phyloP scores from a whole-genome alignment of 1,284 basidiomycete genomes.

The Rugosomyces carneus region DNA sequence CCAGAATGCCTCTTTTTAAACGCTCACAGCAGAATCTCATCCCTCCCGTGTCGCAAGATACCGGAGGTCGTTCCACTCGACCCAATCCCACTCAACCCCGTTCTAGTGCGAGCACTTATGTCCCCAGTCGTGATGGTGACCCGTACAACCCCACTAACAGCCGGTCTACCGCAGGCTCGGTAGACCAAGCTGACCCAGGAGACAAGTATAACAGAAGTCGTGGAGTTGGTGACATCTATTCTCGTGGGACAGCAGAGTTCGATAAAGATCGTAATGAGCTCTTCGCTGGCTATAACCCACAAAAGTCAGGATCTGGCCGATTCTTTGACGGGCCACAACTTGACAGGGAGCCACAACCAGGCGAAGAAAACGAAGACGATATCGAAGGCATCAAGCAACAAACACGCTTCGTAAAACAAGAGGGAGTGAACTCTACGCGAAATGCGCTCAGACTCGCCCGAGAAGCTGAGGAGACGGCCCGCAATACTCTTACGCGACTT shows the following conservation, averaged over 20 bases:
- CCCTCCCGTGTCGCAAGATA: constrained; percentile 47
- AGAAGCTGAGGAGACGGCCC: constrained; percentile 94
- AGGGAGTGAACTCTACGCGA: constrained; percentile 84
- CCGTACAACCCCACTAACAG: constrained; percentile 18
- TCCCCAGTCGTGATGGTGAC: constrained; percentile 58
- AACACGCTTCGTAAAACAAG: constrained; percentile 89
- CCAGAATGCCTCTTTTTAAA: constrained; percentile 71
- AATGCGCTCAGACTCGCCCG: constrained; percentile 91
- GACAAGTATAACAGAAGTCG: constrained; percentile 48
- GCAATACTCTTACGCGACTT: constrained; percentile 79
- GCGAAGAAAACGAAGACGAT: constrained; percentile 92
- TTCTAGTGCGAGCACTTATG: constrained; percentile 56
- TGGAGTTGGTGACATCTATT: constrained; percentile 56
- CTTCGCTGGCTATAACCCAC: constrained; percentile 65
- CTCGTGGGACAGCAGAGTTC: constrained; percentile 49
- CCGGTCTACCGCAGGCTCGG: constrained; percentile 21
- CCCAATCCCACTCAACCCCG: constrained; percentile 33
- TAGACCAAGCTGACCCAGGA: constrained; percentile 22
- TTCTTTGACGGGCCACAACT: constrained; percentile 58
- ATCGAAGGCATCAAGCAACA: constrained; percentile 95
- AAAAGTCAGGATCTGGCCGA: constrained; percentile 50
- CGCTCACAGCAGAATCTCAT: constrained; percentile 66
- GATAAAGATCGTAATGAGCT: constrained; percentile 70
- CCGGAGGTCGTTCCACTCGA: constrained; percentile 34
- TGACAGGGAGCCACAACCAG: constrained; percentile 42